Evolutionary conservation across 495 filamentous ascomycete genomes (phyloP).

Genomic region (Aspergillus haitiensis): DNA sequence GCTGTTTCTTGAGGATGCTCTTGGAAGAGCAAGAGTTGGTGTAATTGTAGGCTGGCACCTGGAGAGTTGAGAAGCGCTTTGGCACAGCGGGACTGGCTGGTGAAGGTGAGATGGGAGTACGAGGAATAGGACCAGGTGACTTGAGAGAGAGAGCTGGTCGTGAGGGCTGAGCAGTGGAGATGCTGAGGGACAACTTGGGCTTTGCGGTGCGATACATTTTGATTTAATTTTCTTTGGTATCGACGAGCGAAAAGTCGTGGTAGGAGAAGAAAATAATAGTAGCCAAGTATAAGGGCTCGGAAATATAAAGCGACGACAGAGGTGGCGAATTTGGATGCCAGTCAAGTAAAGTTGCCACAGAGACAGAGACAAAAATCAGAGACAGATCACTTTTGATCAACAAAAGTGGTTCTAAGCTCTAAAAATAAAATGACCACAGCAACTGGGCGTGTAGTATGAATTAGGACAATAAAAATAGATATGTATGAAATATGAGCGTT

Average conservation of each 20-base stretch:
- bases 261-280: neutral
- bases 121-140: conserved; percentile 44
- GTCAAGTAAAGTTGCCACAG: neutral
- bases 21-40: conserved; percentile 49
- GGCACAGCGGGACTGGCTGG: conserved; percentile 43
- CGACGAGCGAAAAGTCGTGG: neutral
- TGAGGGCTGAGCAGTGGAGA: conserved; percentile 36
- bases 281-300: neutral
- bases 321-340: too few relatives aligned
- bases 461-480: neutral
- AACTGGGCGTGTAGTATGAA: conserved; percentile 3
- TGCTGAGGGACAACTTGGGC: conserved; percentile 52
- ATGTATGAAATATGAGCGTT: conserved; percentile 1
- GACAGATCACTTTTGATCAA: conserved; percentile 15
- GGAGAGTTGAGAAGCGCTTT: conserved; percentile 45
- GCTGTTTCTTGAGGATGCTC: conserved; percentile 54
- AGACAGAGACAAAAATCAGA: neutral
- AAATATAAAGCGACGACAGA: conserved; percentile 1
- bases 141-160: conserved; percentile 45
- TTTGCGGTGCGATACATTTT: conserved; percentile 28
- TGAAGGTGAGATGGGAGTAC: conserved; percentile 48
- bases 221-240: neutral
- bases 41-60: conserved; percentile 46
- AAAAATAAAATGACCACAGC: neutral
- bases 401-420: conserved; percentile 2